Evolutionary conservation across 2,329 filamentous ascomycete genomes (phyloP), one percentile per base, ranked within the genome.

Genomic region (Torrubiella hemipterigena): DNA sequence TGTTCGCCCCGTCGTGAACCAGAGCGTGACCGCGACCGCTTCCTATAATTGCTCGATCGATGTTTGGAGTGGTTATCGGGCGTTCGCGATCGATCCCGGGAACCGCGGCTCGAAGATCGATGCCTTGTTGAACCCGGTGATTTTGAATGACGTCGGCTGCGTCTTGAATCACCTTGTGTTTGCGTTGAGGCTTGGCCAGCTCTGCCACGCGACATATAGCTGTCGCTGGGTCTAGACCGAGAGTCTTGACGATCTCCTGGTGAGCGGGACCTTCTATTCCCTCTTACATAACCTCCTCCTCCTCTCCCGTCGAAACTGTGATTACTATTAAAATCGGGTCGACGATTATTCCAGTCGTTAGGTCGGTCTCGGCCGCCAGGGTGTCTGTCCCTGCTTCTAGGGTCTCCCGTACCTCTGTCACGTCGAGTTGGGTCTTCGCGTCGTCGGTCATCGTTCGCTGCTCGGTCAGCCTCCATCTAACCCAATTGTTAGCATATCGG

Each of bases 381-480:
- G n/a, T n/a, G n/a, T n/a, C n/a, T n/a, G n/a, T n/a, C n/a, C n/a
- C n/a, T n/a, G n/a, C n/a, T n/a, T n/a, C n/a, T n/a, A n/a, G n/a
- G n/a, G n/a, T n/a, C n/a, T n/a, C n/a, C n/a, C n/a, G n/a, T n/a
- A n/a, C n/a, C n/a, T n/a, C n/a, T n/a, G n/a, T n/a, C n/a, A n/a
- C n/a, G n/a, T n/a, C n/a, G n/a, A n/a, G n/a, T n/a, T n/a, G n/a
- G 59, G 37, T 73, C 65, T 23, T 67, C 63, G 32, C 66, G 61
- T 37, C 70, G 60, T 14, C 64, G 63, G 29, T 66, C 65, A 58
- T 69, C 71, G 23, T 59, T 62, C 37, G 73, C 70, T 14, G 61
- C 59, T 17, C 65, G 63, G 24, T 64, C 63, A 38, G 43, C 91
- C 85, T 21, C 84, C 81, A 49, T 93, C 80, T 31, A 85, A 74